Base-by-base conservation (phyloP, 78 protist genomes). In the Dictyostelium intermedium region DNA sequence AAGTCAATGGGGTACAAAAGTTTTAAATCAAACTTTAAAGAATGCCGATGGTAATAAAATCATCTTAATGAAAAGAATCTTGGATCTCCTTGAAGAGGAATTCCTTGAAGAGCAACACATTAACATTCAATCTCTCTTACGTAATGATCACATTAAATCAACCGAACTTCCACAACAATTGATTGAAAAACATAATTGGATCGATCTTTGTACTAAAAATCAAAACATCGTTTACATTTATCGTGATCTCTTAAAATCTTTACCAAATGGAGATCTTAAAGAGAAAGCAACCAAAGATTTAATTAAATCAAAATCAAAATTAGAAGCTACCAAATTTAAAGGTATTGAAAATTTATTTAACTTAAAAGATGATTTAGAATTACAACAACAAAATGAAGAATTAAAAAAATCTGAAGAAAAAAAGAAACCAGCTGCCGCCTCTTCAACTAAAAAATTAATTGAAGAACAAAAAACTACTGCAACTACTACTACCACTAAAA, bases 31-130 rank as follows among this genome's bases (percentile, higher is more conserved):
- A 9, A 87, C 93, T 9, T 27, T 87, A 7, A 41, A 37, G 25
- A 32, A 78, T 60, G 50, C 47, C 14, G 66, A 32, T 25, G 93
- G 93, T 32, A 78, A 76, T 73, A 87, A 87, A 60, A 87, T 78
- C n/a, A 87, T 76, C 32, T 50, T 87, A 32, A 79, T 63, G 50
- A 87, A 87, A 8, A 87, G 73, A 45, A 27, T 87, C 8, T 20
- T 87, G 9, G 85, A 78, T 18, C 14, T 39, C 1, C 11, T 87
- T 1, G 70, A 83, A 5, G 25, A 20, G 2, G 85, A 87, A 16
- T 20, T 87, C 23, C 43, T 76, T n/a, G 34, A 27, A 14, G 70
- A 76, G 39, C 74, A 76, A 39, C 69, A 56, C 27, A 34, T 83
- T 11, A 76, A 78, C 61, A 30, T 87, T 30, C 93, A 87, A 78